Conservation (phyloP, 2,329 filamentous ascomycete genomes). For the Aureobasidium subglaciale region DNA sequence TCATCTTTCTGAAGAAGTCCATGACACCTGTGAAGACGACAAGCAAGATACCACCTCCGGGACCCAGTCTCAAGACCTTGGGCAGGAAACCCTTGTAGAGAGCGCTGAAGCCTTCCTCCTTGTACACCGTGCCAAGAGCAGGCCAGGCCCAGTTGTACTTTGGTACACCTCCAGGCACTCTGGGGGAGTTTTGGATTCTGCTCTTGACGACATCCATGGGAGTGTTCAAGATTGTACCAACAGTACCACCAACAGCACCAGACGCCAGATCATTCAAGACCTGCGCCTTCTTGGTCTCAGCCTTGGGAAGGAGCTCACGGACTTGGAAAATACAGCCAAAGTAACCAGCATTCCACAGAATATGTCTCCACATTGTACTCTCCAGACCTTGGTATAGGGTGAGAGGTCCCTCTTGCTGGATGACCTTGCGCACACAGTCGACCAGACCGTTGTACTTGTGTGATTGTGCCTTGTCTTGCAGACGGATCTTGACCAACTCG, state of each 20-base stretch:
- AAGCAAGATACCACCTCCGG: slow-evolving; percentile 66
- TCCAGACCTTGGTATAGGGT: slow-evolving; percentile 96
- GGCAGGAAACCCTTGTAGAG: slow-evolving; percentile 97
- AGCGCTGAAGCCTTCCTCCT: slow-evolving; percentile 85
- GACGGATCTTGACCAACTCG: slow-evolving; percentile 94
- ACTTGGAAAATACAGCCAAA: slow-evolving; percentile 99
- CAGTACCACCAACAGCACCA: slow-evolving; percentile 79
- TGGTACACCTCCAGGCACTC: slow-evolving; percentile 68
- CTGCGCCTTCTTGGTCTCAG: slow-evolving; percentile 72
- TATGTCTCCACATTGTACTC: slow-evolving; percentile 92
- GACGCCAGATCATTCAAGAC: slow-evolving; percentile 83
- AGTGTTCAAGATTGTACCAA: slow-evolving; percentile 88
- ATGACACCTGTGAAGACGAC: slow-evolving; percentile 83
- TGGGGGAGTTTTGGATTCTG: slow-evolving; percentile 89
- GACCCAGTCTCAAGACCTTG: slow-evolving; percentile 76
- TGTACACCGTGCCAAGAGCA: slow-evolving; percentile 74
- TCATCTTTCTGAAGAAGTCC: slow-evolving; percentile 81
- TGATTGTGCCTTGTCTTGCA: slow-evolving; percentile 91
- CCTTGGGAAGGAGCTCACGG: slow-evolving; percentile 70
- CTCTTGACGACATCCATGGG: slow-evolving; percentile 97
- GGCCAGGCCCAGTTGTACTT: slow-evolving; percentile 99
- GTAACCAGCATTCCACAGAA: slow-evolving; percentile 90
- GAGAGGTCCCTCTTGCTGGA: slow-evolving; percentile 73
- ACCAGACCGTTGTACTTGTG: slow-evolving; percentile 79
- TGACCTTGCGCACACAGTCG: slow-evolving; percentile 73